A percentile compares a stretch with the other conserved stretches of the same genome.
phyloP scores from a whole-genome alignment of 345 rosid species.

The Syzygium oleosum region DNA sequence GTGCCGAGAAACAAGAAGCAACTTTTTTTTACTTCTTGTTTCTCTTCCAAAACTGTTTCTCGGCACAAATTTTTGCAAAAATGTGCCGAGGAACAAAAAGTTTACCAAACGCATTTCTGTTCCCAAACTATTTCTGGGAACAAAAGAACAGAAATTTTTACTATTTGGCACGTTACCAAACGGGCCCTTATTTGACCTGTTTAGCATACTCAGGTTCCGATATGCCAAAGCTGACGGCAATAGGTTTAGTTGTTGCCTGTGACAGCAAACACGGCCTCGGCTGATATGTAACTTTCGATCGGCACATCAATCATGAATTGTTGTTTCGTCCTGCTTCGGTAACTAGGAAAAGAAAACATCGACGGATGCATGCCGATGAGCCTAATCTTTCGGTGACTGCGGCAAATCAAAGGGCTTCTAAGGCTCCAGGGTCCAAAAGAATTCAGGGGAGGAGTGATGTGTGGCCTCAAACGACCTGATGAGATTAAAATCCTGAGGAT shows the following conservation, averaged over 20 bases:
- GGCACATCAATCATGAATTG: background rate
- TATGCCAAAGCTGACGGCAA: slow-evolving; percentile 82
- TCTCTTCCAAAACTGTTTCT: too few species aligned
- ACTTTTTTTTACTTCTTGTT: too few species aligned
- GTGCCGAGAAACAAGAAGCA: too few species aligned
- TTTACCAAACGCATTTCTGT: too few species aligned
- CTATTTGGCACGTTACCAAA: too few species aligned
- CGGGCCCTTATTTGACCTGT: slow-evolving; percentile 44
- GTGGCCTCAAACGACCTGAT: background rate
- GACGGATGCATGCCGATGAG: background rate
- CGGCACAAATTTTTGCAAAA: too few species aligned
- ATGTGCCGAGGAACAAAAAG: too few species aligned
- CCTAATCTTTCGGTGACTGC: background rate
- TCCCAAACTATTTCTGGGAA: too few species aligned
- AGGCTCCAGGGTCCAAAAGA: background rate
- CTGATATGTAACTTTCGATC: background rate
- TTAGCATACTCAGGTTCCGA: slow-evolving; percentile 76
- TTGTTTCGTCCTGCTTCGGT: background rate
- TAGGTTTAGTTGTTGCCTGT: slow-evolving; percentile 60
- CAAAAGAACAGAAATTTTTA: too few species aligned
- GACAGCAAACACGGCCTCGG: background rate
- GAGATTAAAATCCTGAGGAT: background rate
- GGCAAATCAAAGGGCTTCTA: background rate
- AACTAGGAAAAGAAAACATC: background rate
- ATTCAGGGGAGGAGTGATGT: background rate